phyloP scores from a whole-genome alignment of 768 basidiomycete species.

The Termitomyces sp. region DNA sequence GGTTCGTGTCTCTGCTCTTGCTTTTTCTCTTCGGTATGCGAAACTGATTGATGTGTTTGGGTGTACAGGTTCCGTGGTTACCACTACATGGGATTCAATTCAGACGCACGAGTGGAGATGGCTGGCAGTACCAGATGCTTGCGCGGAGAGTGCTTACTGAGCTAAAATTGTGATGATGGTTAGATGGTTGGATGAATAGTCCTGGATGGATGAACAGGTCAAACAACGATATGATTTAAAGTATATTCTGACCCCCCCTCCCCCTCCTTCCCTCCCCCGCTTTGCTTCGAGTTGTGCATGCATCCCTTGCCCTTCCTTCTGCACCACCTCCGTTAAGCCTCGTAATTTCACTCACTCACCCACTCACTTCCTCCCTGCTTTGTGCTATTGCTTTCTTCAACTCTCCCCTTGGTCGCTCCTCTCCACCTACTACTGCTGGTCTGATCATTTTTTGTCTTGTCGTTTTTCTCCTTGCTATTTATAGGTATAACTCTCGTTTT shows the following conservation, averaged over 20 bases:
- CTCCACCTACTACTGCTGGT: not conserved
- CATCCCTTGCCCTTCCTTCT: not conserved
- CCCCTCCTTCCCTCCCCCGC: not conserved
- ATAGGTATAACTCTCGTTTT: not conserved
- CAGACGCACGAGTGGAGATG: constrained; percentile 83
- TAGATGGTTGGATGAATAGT: not conserved
- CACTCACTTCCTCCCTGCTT: not conserved
- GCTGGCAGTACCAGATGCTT: constrained; percentile 98
- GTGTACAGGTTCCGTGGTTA: constrained; percentile 81
- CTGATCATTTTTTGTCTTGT: not conserved
- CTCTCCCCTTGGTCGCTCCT: not conserved
- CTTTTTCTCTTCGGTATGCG: too few relatives aligned
- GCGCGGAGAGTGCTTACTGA: constrained; percentile 85
- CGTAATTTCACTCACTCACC: not conserved
- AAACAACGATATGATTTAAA: constrained; percentile 7
- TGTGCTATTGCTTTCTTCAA: not conserved
- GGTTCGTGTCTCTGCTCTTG: constrained; percentile 42
- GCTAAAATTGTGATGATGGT: constrained; percentile 68
- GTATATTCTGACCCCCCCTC: not conserved
- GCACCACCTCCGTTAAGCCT: not conserved
- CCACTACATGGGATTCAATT: constrained; percentile 96
- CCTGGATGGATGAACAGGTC: not conserved
- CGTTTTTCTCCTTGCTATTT: not conserved
- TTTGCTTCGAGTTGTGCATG: not conserved
- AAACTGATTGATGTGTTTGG: too few relatives aligned